A percentile compares a stretch with the other conserved stretches of the same genome.
Conservation (phyloP, 352 stramenopile species). For the Phytophthora melonis region DNA sequence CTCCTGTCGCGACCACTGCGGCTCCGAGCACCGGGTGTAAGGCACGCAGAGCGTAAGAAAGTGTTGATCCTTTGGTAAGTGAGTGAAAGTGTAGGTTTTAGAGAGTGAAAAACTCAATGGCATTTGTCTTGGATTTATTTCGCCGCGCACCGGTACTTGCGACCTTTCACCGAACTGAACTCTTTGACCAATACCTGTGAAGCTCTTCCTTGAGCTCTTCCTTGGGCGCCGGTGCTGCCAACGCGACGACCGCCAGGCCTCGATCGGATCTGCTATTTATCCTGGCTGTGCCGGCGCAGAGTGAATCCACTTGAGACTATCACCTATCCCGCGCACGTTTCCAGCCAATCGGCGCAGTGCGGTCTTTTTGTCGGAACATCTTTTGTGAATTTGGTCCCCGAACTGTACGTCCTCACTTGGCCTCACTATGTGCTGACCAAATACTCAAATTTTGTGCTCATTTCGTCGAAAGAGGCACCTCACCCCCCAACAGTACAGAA, state of each 20-base stretch:
- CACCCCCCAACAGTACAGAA: constrained; percentile 3
- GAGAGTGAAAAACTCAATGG: constrained; percentile 6
- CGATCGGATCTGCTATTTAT: neutral
- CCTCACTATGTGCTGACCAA: constrained; percentile 18
- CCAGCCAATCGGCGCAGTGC: constrained; percentile 11
- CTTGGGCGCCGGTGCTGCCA: neutral
- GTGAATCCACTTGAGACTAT: constrained; percentile 12
- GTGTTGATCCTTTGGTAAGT: constrained; percentile 1
- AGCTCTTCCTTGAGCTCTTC: neutral
- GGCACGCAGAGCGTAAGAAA: constrained; percentile 22
- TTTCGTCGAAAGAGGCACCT: constrained; percentile 26
- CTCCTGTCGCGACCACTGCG: constrained; percentile 11
- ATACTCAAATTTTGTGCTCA: constrained; percentile 13
- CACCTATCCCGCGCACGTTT: constrained; percentile 26
- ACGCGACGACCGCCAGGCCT: neutral
- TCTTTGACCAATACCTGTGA: constrained; percentile 1
- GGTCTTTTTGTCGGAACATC: constrained; percentile 19
- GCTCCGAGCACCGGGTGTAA: constrained; percentile 36
- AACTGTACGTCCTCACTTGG: constrained; percentile 13
- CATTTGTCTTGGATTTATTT: neutral
- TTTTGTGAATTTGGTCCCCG: constrained; percentile 26
- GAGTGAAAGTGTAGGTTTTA: neutral
- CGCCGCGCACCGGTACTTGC: constrained; percentile 7
- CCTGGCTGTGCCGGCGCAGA: neutral
- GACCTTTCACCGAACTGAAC: constrained; percentile 9